Evolutionary conservation across 2,329 filamentous ascomycete species (phyloP).

Genomic region (Colletotrichum melonis): DNA sequence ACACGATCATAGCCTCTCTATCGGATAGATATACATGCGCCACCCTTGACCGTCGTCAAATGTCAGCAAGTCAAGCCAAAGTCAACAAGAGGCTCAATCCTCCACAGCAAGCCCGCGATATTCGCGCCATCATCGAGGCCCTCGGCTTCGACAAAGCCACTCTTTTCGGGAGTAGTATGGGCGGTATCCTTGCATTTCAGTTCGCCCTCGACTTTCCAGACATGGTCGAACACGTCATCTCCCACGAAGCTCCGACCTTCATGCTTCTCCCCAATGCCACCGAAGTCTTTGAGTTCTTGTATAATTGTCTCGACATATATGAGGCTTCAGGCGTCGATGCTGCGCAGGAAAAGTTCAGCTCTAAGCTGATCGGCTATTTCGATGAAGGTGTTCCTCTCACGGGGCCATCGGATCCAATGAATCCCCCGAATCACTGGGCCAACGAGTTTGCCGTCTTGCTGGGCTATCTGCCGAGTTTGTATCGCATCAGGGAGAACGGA

Average conservation of each 20-base stretch:
- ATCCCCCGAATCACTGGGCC: slow-evolving; percentile 43
- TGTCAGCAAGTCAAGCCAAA: slow-evolving; percentile 43
- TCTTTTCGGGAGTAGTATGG: slow-evolving; percentile 45
- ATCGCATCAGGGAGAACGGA: slow-evolving; percentile 39
- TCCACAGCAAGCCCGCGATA: slow-evolving; percentile 45
- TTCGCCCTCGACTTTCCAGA: slow-evolving; percentile 45
- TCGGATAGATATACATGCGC: slow-evolving; percentile 42
- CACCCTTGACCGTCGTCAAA: slow-evolving; percentile 48
- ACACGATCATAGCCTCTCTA: slow-evolving; percentile 42
- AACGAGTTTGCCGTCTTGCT: slow-evolving; percentile 41
- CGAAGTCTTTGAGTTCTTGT: slow-evolving; percentile 39
- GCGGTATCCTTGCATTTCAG: slow-evolving; percentile 44
- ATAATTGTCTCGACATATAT: slow-evolving; percentile 38
- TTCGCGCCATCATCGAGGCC: slow-evolving; percentile 43
- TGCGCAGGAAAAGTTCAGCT: slow-evolving; percentile 36
- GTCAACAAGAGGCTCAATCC: slow-evolving; percentile 40
- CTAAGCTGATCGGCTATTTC: slow-evolving; percentile 41
- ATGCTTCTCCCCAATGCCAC: slow-evolving; percentile 42
- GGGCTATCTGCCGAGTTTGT: slow-evolving; percentile 41
- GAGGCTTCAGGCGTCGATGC: slow-evolving; percentile 38
- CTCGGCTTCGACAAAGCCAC: slow-evolving; percentile 42
- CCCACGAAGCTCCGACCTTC: slow-evolving; percentile 44
- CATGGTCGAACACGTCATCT: slow-evolving; percentile 43
- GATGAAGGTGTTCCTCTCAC: slow-evolving; percentile 40
- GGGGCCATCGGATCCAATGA: slow-evolving; percentile 37